These are phyloP conservation scores for Hanseniaspora singularis DNA, from an alignment of 805 yeast species.

Conservation along the genomic window DNA sequence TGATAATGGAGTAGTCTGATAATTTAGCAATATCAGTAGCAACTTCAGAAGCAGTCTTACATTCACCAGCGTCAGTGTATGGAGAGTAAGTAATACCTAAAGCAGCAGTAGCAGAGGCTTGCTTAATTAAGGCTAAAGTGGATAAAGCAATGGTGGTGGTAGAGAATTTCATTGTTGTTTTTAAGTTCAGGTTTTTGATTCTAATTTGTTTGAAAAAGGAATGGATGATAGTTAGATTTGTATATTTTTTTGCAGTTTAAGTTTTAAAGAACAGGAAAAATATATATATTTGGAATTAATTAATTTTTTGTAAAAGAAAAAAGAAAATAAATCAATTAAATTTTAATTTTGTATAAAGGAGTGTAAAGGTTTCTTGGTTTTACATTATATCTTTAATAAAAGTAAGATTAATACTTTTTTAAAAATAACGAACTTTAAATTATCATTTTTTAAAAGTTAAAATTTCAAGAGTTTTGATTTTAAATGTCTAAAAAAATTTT, in stretches of 20 bases:
- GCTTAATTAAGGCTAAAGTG: slow-evolving; percentile 28
- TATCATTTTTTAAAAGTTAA: no score
- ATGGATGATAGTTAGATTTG: slow-evolving; percentile 14
- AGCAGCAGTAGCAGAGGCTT: slow-evolving; percentile 28
- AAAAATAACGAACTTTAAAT: no score
- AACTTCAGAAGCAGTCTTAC: slow-evolving; percentile 53
- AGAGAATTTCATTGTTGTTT: slow-evolving; percentile 15
- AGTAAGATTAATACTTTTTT: no score
- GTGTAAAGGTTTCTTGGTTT: slow-evolving; percentile 16
- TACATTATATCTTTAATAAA: not conserved
- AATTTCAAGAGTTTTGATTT: no score
- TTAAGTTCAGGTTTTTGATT: slow-evolving; percentile 15
- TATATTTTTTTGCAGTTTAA: not conserved
- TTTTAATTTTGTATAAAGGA: slow-evolving; percentile 15
- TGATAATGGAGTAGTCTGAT: slow-evolving; percentile 44
- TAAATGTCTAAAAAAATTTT: no score
- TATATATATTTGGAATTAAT: slow-evolving; percentile 8
- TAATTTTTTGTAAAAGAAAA: slow-evolving; percentile 6
- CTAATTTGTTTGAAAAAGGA: slow-evolving; percentile 3
- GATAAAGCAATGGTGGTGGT: slow-evolving; percentile 27
- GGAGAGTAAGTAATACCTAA: slow-evolving; percentile 75
- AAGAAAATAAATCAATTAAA: not conserved
- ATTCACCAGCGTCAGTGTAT: slow-evolving; percentile 52
- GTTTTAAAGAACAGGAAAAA: no score
- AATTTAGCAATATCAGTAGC: slow-evolving; percentile 46